These are phyloP conservation scores for Xylaria hypoxylon DNA, from an alignment of 2,329 filamentous ascomycete species.

Conservation along the genomic window DNA sequence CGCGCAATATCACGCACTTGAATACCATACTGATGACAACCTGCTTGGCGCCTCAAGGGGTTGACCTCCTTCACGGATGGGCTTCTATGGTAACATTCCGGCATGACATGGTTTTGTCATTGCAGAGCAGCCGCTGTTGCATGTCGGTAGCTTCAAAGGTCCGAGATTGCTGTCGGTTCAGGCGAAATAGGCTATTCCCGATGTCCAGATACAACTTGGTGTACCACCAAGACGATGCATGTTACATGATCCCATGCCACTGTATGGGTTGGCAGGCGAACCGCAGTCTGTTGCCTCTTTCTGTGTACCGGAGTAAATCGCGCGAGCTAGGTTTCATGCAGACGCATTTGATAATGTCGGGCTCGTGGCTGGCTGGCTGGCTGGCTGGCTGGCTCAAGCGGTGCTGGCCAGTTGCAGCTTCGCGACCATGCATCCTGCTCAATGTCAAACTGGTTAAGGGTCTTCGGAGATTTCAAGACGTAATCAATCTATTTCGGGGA, in stretches of 20 bases:
- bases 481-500: slow-evolving; percentile 7
- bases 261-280: not conserved
- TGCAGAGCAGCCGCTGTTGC: slow-evolving; percentile 2
- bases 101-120: slow-evolving; percentile 8
- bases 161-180: not conserved
- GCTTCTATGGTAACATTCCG: slow-evolving; percentile 29
- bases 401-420: slow-evolving; percentile 18
- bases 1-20: slow-evolving; percentile 22
- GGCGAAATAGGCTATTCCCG: slow-evolving; percentile 22
- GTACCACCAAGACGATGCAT: slow-evolving; percentile 15
- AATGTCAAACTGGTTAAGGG: not conserved
- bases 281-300: slow-evolving; percentile 2
- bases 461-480: not conserved
- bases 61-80: slow-evolving; percentile 13
- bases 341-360: slow-evolving; percentile 3
- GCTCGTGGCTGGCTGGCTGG: slow-evolving; percentile 9
- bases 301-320: not conserved
- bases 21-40: slow-evolving; percentile 17
- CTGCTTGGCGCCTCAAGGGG: slow-evolving; percentile 15
- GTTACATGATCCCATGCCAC: slow-evolving; percentile 15
- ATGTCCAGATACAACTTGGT: slow-evolving; percentile 10
- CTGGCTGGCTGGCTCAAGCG: slow-evolving; percentile 11
- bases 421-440: slow-evolving; percentile 10
- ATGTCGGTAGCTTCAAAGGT: slow-evolving; percentile 19
- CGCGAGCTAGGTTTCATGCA: slow-evolving; percentile 18